Evolutionary conservation across 2,329 filamentous ascomycete genomes (phyloP), one percentile per base, ranked within the genome.

Genomic region (Sclerotinia minor): DNA sequence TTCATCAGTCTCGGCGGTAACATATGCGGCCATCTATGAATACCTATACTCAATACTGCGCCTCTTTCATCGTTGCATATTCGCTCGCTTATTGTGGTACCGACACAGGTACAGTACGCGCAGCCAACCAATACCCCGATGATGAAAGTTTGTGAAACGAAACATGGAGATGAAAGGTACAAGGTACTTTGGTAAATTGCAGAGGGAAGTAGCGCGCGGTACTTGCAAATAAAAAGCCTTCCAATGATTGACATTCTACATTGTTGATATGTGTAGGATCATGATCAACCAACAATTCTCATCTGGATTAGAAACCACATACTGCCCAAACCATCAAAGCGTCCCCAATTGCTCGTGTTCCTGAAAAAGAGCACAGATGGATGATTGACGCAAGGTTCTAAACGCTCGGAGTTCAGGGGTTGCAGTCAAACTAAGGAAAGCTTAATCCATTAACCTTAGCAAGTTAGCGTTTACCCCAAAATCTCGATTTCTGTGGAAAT

Each of bases 391-490:
- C 63, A 55, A 49, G 63, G 63, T 45, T 58, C 13, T 65, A 58
- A 47, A 59, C 63, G 63, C 63, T 65, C 41, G 50, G 52, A 59
- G 29, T 26, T 65, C 63, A 65, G 41, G 63, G 63, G 63, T 59
- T 63, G n/a, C 52, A 49, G 47, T 15, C 26, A 65, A 58, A 59
- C 38, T 41, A 41, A 41, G 52, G 58, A 59, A 58, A 59, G 63
- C 52, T 58, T 49, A 38, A 26, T 41, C 32, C 13, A 49, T 44
- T 45, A 35, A 29, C 9, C n/a, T 19, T 47, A 55, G 45, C 26
- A 19, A 26, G 35, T 38, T 32, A 24, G 45, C 49, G 41, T 4
- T 54, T 57, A 45, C 38, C 35, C 35, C 50, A 32, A 57, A 57
- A 13, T 60, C 21, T 21, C 44, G 58, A 35, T 17, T 5, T 7